Base-by-base conservation (phyloP, 768 basidiomycete genomes). In the Russula virescens region DNA sequence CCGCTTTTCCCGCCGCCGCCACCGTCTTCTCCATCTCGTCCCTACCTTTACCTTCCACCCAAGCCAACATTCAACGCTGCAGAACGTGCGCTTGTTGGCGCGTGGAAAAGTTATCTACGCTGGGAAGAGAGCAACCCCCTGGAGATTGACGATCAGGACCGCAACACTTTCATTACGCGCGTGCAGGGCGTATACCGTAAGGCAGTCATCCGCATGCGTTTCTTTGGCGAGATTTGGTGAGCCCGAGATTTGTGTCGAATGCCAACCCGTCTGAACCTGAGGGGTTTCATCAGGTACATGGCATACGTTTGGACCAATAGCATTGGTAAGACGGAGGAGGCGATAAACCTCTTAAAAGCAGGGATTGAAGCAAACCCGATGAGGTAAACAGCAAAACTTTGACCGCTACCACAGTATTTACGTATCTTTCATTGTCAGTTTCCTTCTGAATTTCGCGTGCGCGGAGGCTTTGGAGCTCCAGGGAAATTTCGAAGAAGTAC, bases 51-150 rank as follows among this genome's bases (percentile, higher is more conserved):
- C 62, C 77, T 94, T 2, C 90, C 90, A 0, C 78, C 83, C 0
- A 77, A 81, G 10, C 89, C 94, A 5, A 87, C 82, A 25, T 92
- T 93, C 74, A 84, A 83, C 28, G 75, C 81, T 1, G 77, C 81
- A 1, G 94, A 97, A 69, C 80, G 89, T 49, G 80, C 81, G 18
- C 80, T 89, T 31, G 84, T 94, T n/a, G 84, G 86, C 25, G 83
- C 84, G 26, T 99, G 97, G 97, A 91, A 92, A 69, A 78, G 82
- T 1, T 98, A 98, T 72, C 76, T 98, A 42, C 94, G 94, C 69
- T 98, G 91, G 90, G 96, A 99, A 74, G 92, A 96, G 73, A 81
- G 81, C 67, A 98, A 99, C 71, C 96, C 94, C 0, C 81, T 98
- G 56, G 92, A 94, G 73, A 83, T 98, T 45, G 93, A 95, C 66